These are phyloP conservation scores for Scedosporium aurantiacum DNA, from an alignment of 2,329 filamentous ascomycete species.

Conservation along the genomic window DNA sequence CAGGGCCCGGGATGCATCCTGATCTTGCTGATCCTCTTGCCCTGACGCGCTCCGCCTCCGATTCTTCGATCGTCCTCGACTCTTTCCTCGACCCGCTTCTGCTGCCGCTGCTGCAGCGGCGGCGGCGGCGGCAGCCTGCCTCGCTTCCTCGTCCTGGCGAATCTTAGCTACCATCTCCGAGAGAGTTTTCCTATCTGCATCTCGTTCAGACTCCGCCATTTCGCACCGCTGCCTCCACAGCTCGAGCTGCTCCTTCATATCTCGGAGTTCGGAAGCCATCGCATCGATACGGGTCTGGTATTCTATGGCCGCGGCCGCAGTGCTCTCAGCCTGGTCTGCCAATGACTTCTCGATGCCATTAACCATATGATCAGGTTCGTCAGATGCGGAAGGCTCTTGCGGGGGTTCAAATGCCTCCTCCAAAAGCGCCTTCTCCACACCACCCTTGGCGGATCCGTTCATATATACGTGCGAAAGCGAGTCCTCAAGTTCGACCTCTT, in stretches of 20 bases:
- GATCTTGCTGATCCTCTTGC: not conserved
- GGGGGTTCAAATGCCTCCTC: slow-evolving; percentile 37
- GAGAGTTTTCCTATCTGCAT: slow-evolving; percentile 60
- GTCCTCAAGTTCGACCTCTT: not conserved
- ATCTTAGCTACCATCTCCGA: slow-evolving; percentile 83
- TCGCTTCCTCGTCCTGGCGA: slow-evolving; percentile 50
- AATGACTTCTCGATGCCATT: slow-evolving; percentile 5
- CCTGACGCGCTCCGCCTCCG: not conserved
- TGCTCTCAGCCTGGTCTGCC: slow-evolving; percentile 21
- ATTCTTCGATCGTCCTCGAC: slow-evolving; percentile 1
- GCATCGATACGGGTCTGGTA: slow-evolving; percentile 63
- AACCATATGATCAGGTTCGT: slow-evolving; percentile 11
- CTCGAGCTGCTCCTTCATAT: slow-evolving; percentile 71
- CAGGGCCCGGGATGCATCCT: not conserved
- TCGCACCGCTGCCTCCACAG: slow-evolving; percentile 68
- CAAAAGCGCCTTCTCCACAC: slow-evolving; percentile 26
- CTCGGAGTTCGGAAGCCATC: slow-evolving; percentile 70
- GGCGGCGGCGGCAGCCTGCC: slow-evolving; percentile 28
- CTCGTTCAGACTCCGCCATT: slow-evolving; percentile 66
- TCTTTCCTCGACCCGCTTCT: slow-evolving; percentile 7
- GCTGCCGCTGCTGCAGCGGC: slow-evolving; percentile 13
- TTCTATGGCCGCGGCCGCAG: slow-evolving; percentile 25
- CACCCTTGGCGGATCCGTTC: slow-evolving; percentile 26
- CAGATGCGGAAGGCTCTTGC: slow-evolving; percentile 19
- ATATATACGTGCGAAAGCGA: slow-evolving; percentile 13